Base-by-base conservation (phyloP, 768 basidiomycete species). In the Calocybe gangraenosa region DNA sequence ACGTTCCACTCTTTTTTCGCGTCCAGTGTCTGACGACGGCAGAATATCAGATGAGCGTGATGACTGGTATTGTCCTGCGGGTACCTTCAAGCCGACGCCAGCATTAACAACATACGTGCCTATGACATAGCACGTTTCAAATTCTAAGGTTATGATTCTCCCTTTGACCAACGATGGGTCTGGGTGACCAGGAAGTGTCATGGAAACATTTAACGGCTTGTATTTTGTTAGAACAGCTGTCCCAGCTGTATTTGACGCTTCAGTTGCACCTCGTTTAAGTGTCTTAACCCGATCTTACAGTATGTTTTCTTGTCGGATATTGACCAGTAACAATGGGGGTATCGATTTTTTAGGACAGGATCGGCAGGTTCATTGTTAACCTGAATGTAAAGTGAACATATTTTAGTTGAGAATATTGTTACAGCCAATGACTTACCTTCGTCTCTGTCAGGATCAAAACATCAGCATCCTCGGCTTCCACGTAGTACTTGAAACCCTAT, bases 51-150 rank as follows among this genome's bases (percentile, higher is more conserved):
- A 14, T n/a, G 10, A 25, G 31, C 21, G 10, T 5, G 15, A n/a
- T 34, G 13, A 11, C 37, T 42, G 30, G 40, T 37, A 28, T 14
- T 7, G 31, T n/a, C n/a, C 19, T 13, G 30, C 9, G 15, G 34
- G 21, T 37, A 84, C 87, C 79, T 92, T 90, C 23, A 94, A 65
- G 7, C 75, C 71, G 38, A 74, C 63, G 2, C 92, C 92, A 1
- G 92, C 91, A 51, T 94, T 93, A 8, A 86, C 81, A 22, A 88
- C 86, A 52, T 93, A 93, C 14, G 89, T 89, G 10, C 83, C 85
- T 23, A 93, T 67, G 6, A 94, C 53, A 50, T 81, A 92, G 39
- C 64, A 75, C 31, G 68, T 73, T 34, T 76, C 74, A 51, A 87
- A 94, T 60, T 93, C 91, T n/a, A 92, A 65, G 1, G 86, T 90